A percentile compares a stretch with the other conserved stretches of the same genome.
Conservation (phyloP, 2,329 filamentous ascomycete genomes). For the Berkeleyomyces basicola region DNA sequence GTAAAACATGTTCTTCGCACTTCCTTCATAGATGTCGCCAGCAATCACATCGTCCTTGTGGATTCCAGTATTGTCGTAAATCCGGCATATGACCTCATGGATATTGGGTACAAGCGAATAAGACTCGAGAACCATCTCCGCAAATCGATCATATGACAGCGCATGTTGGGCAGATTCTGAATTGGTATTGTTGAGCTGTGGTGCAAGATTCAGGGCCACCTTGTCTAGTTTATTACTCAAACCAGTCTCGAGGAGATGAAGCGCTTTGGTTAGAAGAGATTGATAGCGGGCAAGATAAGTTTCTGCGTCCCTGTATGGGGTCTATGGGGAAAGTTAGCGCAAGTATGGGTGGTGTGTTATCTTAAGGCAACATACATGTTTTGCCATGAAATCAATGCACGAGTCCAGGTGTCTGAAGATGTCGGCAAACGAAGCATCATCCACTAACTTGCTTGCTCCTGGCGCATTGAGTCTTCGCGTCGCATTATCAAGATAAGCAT, state of each 20-base stretch:
- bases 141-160: constrained; percentile 42
- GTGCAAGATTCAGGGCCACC: constrained; percentile 36
- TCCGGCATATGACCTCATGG: constrained; percentile 33
- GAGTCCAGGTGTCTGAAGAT: constrained; percentile 78
- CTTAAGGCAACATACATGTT: constrained; percentile 44
- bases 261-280: constrained; percentile 52
- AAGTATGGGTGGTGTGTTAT: background rate
- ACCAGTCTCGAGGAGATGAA: constrained; percentile 44
- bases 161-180: constrained; percentile 44
- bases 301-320: constrained; percentile 72
- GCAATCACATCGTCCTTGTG: constrained; percentile 27
- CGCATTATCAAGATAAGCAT: constrained; percentile 81
- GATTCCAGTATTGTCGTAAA: constrained; percentile 36
- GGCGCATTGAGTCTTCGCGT: constrained; percentile 83
- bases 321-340: constrained; percentile 27
- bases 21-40: constrained; percentile 36
- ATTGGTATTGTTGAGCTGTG: constrained; percentile 36
- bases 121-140: constrained; percentile 40
- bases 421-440: constrained; percentile 69
- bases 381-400: constrained; percentile 83
- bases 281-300: constrained; percentile 79
- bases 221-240: constrained; percentile 36
- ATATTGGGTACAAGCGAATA: constrained; percentile 40
- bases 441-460: constrained; percentile 70
- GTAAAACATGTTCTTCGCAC: constrained; percentile 36